These are phyloP conservation scores for Acanthamoeba divionensis DNA, from an alignment of 208 protist species.

Conservation along the genomic window DNA sequence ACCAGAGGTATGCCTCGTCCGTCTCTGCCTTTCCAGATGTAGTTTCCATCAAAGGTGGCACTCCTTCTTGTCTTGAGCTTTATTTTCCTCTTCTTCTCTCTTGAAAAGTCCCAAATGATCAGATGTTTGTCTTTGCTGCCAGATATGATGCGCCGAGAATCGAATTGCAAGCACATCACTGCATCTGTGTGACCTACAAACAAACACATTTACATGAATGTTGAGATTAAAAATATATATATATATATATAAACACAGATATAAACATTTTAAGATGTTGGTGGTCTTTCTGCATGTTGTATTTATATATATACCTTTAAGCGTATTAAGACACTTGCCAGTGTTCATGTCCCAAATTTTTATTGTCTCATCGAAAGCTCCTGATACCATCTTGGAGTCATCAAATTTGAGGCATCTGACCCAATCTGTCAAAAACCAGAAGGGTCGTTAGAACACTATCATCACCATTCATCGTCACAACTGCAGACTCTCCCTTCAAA, in stretches of 20 bases:
- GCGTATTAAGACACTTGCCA: conserved; percentile 3
- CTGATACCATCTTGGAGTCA: neutral
- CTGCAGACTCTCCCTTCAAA: too few species aligned
- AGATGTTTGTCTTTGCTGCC: conserved; percentile 20
- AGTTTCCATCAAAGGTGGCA: neutral
- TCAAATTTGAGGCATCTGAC: conserved; percentile 23
- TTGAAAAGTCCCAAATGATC: conserved; percentile 5
- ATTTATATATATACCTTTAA: neutral
- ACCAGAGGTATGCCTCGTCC: neutral
- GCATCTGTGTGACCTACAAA: neutral
- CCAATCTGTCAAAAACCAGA: neutral
- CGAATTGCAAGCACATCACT: conserved; percentile 23
- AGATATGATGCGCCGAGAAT: neutral
- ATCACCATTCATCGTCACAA: neutral
- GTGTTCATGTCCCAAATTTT: conserved; percentile 45
- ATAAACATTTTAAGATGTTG: neutral
- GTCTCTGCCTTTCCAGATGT: neutral
- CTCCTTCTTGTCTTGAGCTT: conserved; percentile 1
- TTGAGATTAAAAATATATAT: neutral
- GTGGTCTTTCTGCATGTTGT: too few species aligned
- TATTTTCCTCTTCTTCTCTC: neutral
- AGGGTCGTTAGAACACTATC: neutral
- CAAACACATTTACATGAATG: neutral
- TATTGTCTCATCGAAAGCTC: conserved; percentile 18
- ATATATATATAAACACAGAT: neutral